Base-by-base conservation (phyloP, 768 basidiomycete species). In the Clathrus columnatus region DNA sequence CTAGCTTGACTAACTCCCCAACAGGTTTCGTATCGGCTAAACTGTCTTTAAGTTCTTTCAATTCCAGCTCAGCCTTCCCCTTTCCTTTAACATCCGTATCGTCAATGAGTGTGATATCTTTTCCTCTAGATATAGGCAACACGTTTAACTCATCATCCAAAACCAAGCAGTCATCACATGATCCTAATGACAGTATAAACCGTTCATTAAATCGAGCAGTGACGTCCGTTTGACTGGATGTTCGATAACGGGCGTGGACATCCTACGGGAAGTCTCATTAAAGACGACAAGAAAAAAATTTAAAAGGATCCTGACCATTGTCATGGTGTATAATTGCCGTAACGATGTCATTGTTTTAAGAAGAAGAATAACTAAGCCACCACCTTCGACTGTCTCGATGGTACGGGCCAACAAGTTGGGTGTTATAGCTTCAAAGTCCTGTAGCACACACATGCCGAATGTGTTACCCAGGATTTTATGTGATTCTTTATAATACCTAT, bases 121-220 rank as follows among this genome's bases (percentile, higher is more conserved):
- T 98, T 41, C 89, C 95, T 26, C 84, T 85, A 4, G 94, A 97
- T 20, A 99, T 84, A 4, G 96, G 96, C 6, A 99, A 81, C 11
- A 98, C 94, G 66, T 98, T 98, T 44, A 99, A 81, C 69, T 99
- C 96, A 64, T 99, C 96, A 65, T 99, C 96, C 49, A 99, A 79
- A 23, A 98, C 84, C 1, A 99, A 76, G 63, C 95, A 97, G 65
- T 95, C 91, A 7, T 84, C 76, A 64, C 91, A 97, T 17, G 91
- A 87, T 21, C 92, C 92, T 18, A 99, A 82, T 18, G 96, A 99
- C 17, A 99, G 80, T 63, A 99, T 97, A 71, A 99, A 99, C 10
- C 96, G 87, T 67, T 99, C 96, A 70, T 99, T 99, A 75, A 99
- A 99, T 24, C 96, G 83, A 0, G 96, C 91, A n/a, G 84, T 75